phyloP scores from a whole-genome alignment of 371 early-diverging fungal genomes.

The Mucor piriformis region DNA sequence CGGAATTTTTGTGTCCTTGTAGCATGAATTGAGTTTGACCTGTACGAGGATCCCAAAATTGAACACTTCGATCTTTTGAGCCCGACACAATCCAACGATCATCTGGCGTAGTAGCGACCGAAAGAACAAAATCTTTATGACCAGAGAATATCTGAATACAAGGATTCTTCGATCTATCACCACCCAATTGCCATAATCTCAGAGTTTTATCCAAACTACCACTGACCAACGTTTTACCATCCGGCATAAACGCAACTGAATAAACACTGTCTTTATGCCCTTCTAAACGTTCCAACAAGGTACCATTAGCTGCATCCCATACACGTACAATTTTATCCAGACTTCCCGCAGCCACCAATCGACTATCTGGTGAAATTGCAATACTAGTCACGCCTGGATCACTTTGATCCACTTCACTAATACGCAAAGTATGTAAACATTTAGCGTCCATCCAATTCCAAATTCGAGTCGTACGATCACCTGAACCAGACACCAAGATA shows the following conservation, averaged over 20 bases:
- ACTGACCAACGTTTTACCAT: conserved; percentile 88
- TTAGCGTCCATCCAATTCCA: conserved; percentile 84
- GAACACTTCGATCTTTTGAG: conserved; percentile 92
- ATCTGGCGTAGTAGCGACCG: conserved; percentile 90
- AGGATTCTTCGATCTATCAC: conserved; percentile 31
- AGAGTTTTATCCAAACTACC: conserved; percentile 94
- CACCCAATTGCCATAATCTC: conserved; percentile 86
- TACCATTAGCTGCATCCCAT: conserved; percentile 88
- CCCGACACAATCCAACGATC: conserved; percentile 94
- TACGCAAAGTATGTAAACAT: conserved; percentile 69
- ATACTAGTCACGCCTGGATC: conserved; percentile 95
- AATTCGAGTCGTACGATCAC: conserved; percentile 88
- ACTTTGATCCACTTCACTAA: conserved; percentile 78
- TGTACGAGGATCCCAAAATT: conserved; percentile 90
- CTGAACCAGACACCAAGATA: conserved; percentile 90
- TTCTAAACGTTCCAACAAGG: conserved; percentile 82
- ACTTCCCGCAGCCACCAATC: conserved; percentile 82
- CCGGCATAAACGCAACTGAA: conserved; percentile 93
- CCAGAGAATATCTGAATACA: conserved; percentile 64
- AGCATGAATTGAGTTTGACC: conserved; percentile 87
- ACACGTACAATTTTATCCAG: conserved; percentile 90
- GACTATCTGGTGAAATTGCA: conserved; percentile 82
- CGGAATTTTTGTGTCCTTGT: conserved; percentile 96
- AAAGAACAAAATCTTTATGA: conserved; percentile 93
- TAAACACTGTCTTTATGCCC: conserved; percentile 97